Evolutionary conservation across 352 stramenopile species (phyloP).

Genomic region (Phytophthora citricola): DNA sequence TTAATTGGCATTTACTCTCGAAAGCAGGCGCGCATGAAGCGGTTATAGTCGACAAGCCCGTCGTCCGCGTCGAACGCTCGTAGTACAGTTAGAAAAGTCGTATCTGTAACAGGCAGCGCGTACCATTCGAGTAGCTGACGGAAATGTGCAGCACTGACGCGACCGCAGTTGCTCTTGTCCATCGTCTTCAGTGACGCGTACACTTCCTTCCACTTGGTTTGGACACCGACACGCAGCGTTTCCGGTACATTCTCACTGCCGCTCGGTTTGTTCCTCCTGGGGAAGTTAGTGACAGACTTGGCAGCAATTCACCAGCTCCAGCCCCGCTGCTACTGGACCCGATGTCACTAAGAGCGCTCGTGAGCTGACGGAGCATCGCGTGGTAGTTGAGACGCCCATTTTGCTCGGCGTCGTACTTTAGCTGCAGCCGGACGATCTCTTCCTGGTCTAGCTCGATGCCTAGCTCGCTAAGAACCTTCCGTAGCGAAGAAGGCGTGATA

Average conservation of each 20-base stretch:
- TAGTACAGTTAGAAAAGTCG: slow-evolving; percentile 62
- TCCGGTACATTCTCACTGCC: slow-evolving; percentile 42
- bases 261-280: slow-evolving; percentile 12
- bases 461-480: slow-evolving; percentile 69
- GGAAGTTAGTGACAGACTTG: slow-evolving; percentile 33
- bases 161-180: slow-evolving; percentile 60
- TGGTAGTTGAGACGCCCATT: slow-evolving; percentile 74
- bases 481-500: slow-evolving; percentile 53
- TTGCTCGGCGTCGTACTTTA: slow-evolving; percentile 83
- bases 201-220: slow-evolving; percentile 76
- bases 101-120: slow-evolving; percentile 55
- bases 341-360: slow-evolving; percentile 57
- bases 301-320: slow-evolving; percentile 24
- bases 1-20: slow-evolving; percentile 17
- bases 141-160: slow-evolving; percentile 68
- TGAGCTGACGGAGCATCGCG: slow-evolving; percentile 67
- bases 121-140: slow-evolving; percentile 83
- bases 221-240: slow-evolving; percentile 54
- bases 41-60: slow-evolving; percentile 75
- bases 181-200: slow-evolving; percentile 74
- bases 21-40: slow-evolving; percentile 74
- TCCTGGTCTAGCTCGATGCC: slow-evolving; percentile 64
- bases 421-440: slow-evolving; percentile 67
- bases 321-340: slow-evolving; percentile 4
- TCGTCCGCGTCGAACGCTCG: slow-evolving; percentile 71